Evolutionary conservation across 1,139 yeast genomes (phyloP), one percentile per base, ranked within the genome.

Genomic region (Kodamaea arcana): DNA sequence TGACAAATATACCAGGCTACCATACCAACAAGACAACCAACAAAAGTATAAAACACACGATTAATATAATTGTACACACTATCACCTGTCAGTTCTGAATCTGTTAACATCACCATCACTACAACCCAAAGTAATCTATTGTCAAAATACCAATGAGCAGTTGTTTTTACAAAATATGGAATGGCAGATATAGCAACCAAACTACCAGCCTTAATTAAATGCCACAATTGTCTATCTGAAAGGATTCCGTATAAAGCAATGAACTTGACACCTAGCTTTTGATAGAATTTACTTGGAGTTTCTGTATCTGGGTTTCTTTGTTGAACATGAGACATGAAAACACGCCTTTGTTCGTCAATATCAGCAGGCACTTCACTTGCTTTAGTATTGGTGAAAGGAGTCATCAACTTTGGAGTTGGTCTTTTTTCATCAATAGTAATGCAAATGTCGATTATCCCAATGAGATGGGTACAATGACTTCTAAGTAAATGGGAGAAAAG

Each of bases 1-100:
- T 43, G 46, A 2, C 65, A 57, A n/a, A 65, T 57, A 37, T 63
- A 63, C 70, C 71, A 64, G 2, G 57, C 54, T 3, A 60, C 58
- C 54, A 61, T 47, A 4, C 69, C 70, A 3, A 54, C 33, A 6
- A 65, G 30, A 25, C 60, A 51, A 4, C 70, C 71, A 32, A 56
- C 46, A 33, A 63, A 56, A 2, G 67, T 45, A 32, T 58, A 60
- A 1, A 47, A 42, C 20, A 63, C 35, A 37, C 60, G 63, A 30
- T 56, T 49, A 7, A 50, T 30, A 33, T 54, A 56, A 10, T 51
- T 50, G 39, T 62, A 64, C 7, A 60, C 50, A 10, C 67, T 58
- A 38, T 60, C 60, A 1, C 67, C 69, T 4, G 67, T 53, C 24
- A 56, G 56, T 30, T 62, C 65, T 7, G 61, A 40, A 5, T 62